Evolutionary conservation across 345 rosid genomes (phyloP), one percentile per base, ranked within the genome.

Genomic region (Eucalyptus microcorys): DNA sequence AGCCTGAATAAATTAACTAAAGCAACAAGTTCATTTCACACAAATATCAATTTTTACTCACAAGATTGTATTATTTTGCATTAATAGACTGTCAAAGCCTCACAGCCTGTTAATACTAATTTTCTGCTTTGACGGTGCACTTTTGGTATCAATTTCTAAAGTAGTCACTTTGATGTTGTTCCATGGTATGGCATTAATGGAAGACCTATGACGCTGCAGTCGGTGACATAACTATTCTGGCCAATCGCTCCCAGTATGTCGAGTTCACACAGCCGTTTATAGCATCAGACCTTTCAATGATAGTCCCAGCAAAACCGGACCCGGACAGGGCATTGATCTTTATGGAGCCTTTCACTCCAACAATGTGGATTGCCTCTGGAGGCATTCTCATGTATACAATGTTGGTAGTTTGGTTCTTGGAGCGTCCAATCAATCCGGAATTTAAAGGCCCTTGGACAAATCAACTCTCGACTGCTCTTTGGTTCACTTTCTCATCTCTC

Each of bases 261-360:
- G 94, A 92, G 26, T 95, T 94, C 79, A 91, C 97, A 12, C 95
- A 91, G 49, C 95, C 95, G 26, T 95, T 89, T 43, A 89, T 93
- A 6, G 95, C 90, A 83, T 93, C 97, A 45, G 95, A 93, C 3
- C 68, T 95, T 88, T 91, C 95, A 1, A 93, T 95, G 96, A 86
- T 94, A 64, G 95, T 92, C 79, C 93, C 90, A 7, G 89, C 76
- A 0, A 88, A 91, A 89, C 53, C 86, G 10, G 83, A 57, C 7
- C 79, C 45, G 37, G 76, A 87, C 42, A 91, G 93, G 2, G 80
- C 91, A 1, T 95, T 95, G 95, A 88, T 92, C 81, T 94, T 95
- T 87, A 42, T 90, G 85, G 89, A 91, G 88, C 96, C 97, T 27
- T 94, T 94, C 93, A 92, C 94, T 30, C 12, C 50, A 88, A 42